A percentile compares a stretch with the other conserved stretches of the same genome.
phyloP scores from a whole-genome alignment of 2,329 filamentous ascomycete species.

The Aspergillus glaucus region DNA sequence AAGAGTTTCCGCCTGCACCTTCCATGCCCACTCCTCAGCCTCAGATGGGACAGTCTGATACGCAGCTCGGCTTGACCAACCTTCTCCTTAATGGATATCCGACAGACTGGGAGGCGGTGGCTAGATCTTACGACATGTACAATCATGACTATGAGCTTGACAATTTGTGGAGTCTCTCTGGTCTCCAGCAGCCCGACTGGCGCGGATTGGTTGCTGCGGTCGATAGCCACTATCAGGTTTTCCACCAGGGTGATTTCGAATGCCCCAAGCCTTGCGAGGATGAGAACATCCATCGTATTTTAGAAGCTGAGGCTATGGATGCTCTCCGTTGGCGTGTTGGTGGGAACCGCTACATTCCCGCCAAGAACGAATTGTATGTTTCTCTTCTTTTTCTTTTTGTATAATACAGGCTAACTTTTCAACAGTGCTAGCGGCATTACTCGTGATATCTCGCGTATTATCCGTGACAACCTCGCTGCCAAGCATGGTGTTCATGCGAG shows the following conservation, averaged over 20 bases:
- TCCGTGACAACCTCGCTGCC: slow-evolving; percentile 29
- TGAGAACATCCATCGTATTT: slow-evolving; percentile 29
- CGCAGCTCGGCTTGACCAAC: slow-evolving; percentile 29
- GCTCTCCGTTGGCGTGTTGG: slow-evolving; percentile 34
- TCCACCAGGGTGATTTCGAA: slow-evolving; percentile 30
- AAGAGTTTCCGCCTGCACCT: slow-evolving; percentile 14
- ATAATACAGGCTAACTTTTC: slow-evolving; percentile 13
- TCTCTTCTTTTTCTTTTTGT: not conserved
- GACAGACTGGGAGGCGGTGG: slow-evolving; percentile 32
- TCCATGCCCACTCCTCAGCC: slow-evolving; percentile 18
- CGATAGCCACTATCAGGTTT: slow-evolving; percentile 38
- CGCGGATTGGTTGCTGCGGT: slow-evolving; percentile 38
- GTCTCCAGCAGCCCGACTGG: slow-evolving; percentile 37
- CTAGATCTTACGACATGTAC: slow-evolving; percentile 32
- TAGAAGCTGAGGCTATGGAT: slow-evolving; percentile 26
- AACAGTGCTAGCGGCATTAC: slow-evolving; percentile 36
- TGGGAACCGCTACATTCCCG: slow-evolving; percentile 20
- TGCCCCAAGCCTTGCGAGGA: slow-evolving; percentile 30
- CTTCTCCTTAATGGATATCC: slow-evolving; percentile 34
- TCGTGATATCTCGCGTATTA: slow-evolving; percentile 36
- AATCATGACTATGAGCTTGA: slow-evolving; percentile 37
- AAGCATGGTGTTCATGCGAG: slow-evolving; percentile 14
- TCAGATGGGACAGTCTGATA: slow-evolving; percentile 14
- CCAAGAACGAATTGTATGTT: slow-evolving; percentile 38
- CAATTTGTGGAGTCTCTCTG: slow-evolving; percentile 36